A percentile compares a stretch with the other conserved stretches of the same genome.
Conservation (phyloP, 805 yeast genomes). For the Candida boleticola region DNA sequence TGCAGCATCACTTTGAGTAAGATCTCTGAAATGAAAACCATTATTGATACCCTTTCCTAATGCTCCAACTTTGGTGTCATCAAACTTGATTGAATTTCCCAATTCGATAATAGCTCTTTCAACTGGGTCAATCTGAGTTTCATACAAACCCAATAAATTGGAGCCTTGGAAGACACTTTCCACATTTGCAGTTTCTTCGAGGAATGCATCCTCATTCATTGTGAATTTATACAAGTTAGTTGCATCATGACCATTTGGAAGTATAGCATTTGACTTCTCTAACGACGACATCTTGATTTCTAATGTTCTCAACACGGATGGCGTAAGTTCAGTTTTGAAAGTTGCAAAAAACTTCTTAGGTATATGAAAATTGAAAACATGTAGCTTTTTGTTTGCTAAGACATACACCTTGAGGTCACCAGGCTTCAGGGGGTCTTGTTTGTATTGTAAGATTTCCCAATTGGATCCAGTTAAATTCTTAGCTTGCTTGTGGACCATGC, state of each 20-base stretch:
- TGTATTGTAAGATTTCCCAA: conserved; percentile 85
- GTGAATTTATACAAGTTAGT: conserved; percentile 56
- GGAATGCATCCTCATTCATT: conserved; percentile 64
- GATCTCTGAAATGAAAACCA: conserved; percentile 72
- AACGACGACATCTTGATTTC: conserved; percentile 43
- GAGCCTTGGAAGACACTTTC: conserved; percentile 64
- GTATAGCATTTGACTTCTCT: conserved; percentile 54
- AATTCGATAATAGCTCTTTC: conserved; percentile 78
- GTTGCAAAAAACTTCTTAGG: conserved; percentile 74
- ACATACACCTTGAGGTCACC: conserved; percentile 81
- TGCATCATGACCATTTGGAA: conserved; percentile 69
- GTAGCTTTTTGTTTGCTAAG: conserved; percentile 67
- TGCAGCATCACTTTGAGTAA: conserved; percentile 39
- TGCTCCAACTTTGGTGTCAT: conserved; percentile 71
- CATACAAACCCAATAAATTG: conserved; percentile 69
- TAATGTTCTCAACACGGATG: conserved; percentile 19
- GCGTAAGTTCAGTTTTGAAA: conserved; percentile 49
- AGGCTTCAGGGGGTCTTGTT: conserved; percentile 48
- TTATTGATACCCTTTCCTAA: conserved; percentile 80
- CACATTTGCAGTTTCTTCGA: conserved; percentile 53
- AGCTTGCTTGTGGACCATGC: conserved; percentile 72
- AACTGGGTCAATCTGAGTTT: conserved; percentile 60
- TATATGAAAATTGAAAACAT: conserved; percentile 66
- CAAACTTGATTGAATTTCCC: conserved; percentile 72
- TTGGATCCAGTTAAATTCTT: conserved; percentile 71